Evolutionary conservation across 208 protist genomes (phyloP).

Genomic region (Acanthamoeba royreba): DNA sequence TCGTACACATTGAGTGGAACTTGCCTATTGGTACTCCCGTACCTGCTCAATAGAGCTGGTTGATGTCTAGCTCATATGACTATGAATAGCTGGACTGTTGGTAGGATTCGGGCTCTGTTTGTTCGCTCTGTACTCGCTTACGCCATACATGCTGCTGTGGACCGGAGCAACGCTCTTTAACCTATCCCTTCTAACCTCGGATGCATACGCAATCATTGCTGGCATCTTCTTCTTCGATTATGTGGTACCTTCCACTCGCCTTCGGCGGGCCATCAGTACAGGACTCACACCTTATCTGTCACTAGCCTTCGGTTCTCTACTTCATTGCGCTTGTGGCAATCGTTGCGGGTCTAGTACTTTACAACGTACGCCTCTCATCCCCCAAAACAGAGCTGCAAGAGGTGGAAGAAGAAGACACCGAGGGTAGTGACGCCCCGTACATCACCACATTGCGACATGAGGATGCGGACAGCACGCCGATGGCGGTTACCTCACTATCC

Average conservation of each 20-base stretch:
- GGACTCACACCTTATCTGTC: background rate
- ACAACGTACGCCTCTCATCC: background rate
- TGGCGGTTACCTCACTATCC: too few relatives aligned
- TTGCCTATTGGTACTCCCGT: background rate
- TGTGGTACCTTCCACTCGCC: background rate
- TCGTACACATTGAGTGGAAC: background rate
- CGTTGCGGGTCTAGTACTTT: background rate
- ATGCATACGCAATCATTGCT: constrained; percentile 54
- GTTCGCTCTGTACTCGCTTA: constrained; percentile 70
- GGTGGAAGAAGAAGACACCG: too few relatives aligned
- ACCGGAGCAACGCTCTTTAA: constrained; percentile 64
- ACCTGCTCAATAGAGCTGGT: too few relatives aligned
- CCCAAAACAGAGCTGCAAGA: too few relatives aligned
- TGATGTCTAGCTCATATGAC: background rate
- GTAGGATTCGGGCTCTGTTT: constrained; percentile 62
- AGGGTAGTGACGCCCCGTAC: too few relatives aligned
- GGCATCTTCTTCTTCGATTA: constrained; percentile 60
- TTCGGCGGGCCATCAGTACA: background rate
- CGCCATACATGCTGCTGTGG: constrained; percentile 59
- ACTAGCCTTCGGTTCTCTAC: background rate
- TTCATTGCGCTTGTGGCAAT: background rate
- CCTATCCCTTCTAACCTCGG: constrained; percentile 64
- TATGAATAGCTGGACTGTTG: background rate
- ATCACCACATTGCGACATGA: too few relatives aligned
- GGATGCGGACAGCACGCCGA: too few relatives aligned